phyloP scores from a whole-genome alignment of 2,329 filamentous ascomycete genomes.

The Penicillium capsulatum region DNA sequence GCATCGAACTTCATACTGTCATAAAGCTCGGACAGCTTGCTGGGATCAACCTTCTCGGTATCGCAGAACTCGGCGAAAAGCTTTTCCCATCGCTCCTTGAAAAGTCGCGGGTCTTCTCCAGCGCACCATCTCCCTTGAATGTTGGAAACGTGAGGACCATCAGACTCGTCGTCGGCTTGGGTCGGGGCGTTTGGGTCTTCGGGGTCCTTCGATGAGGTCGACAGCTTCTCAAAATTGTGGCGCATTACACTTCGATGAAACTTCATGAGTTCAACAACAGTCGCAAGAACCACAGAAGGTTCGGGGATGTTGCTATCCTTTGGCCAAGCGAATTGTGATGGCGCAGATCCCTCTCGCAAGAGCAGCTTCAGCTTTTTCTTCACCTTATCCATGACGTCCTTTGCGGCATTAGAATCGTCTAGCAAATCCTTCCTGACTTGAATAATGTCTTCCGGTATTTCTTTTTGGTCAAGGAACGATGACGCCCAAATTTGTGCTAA shows the following conservation, averaged over 20 bases:
- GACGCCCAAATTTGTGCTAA: slow-evolving; percentile 87
- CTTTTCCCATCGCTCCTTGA: slow-evolving; percentile 97
- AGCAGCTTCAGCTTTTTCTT: slow-evolving; percentile 98
- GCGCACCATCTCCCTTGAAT: slow-evolving; percentile 96
- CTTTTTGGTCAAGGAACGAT: slow-evolving; percentile 81
- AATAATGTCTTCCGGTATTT: slow-evolving; percentile 80
- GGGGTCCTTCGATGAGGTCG: slow-evolving; percentile 41
- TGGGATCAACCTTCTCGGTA: slow-evolving; percentile 95
- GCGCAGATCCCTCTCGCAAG: slow-evolving; percentile 85
- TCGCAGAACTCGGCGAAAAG: slow-evolving; percentile 95
- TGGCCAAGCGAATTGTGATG: slow-evolving; percentile 97
- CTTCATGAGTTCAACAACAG: slow-evolving; percentile 94
- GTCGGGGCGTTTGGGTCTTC: slow-evolving; percentile 10
- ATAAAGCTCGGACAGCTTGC: slow-evolving; percentile 97
- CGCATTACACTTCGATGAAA: slow-evolving; percentile 95
- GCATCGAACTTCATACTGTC: slow-evolving; percentile 99
- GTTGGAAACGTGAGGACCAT: slow-evolving; percentile 55
- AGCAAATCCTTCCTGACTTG: slow-evolving; percentile 88
- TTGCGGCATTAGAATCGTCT: slow-evolving; percentile 96
- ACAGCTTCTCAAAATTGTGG: slow-evolving; percentile 80
- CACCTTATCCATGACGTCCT: slow-evolving; percentile 99
- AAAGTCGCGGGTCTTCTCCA: slow-evolving; percentile 88
- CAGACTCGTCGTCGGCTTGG: slow-evolving; percentile 19
- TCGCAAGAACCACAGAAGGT: slow-evolving; percentile 84
- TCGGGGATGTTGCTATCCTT: slow-evolving; percentile 78